These are phyloP conservation scores for Suillus clintonianus DNA, from an alignment of 768 basidiomycete genomes.

Conservation along the genomic window DNA sequence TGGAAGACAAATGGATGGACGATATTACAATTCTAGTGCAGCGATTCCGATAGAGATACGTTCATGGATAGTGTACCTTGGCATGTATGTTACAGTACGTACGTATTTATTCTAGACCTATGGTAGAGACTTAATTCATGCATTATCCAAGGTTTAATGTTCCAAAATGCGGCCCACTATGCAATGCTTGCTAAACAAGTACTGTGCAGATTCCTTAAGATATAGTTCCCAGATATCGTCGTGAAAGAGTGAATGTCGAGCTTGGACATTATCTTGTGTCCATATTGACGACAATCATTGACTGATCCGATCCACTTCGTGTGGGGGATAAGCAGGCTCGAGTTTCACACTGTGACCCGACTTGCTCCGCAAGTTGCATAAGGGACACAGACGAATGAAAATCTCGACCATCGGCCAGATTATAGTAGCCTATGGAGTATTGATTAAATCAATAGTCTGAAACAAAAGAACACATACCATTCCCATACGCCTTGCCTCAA, in stretches of 20 bases:
- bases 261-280: background rate
- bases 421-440: conserved; percentile 51
- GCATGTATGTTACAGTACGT: conserved; percentile 5
- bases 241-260: background rate
- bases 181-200: background rate
- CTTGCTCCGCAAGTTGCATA: conserved; percentile 48
- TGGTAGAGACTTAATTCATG: background rate
- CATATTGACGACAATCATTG: conserved; percentile 1
- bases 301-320: conserved; percentile 11
- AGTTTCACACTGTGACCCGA: conserved; percentile 24
- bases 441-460: conserved; percentile 4
- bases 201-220: background rate
- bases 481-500: conserved; percentile 55
- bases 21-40: conserved; percentile 50
- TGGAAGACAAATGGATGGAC: conserved; percentile 53
- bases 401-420: conserved; percentile 78
- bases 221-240: background rate
- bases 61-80: background rate
- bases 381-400: conserved; percentile 62
- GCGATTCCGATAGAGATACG: conserved; percentile 23
- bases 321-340: conserved; percentile 15
- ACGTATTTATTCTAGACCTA: conserved; percentile 14
- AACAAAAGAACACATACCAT: conserved; percentile 47
- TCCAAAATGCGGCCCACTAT: background rate
- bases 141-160: background rate